Conservation (phyloP, 345 rosid genomes). For the Linum usitatissimum region DNA sequence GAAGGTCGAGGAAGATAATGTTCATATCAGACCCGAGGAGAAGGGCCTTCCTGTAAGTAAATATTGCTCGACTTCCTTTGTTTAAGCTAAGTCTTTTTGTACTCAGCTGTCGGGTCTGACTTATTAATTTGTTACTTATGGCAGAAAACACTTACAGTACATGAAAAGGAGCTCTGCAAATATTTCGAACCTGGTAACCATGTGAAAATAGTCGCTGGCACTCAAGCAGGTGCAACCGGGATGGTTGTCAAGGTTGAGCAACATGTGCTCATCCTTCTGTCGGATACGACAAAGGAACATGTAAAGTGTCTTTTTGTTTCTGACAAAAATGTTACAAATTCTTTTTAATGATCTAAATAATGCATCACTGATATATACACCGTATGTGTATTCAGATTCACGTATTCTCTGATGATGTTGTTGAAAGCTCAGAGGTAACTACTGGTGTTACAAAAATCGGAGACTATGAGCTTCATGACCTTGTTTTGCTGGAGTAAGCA, state of each 20-base stretch:
- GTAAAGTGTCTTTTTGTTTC: constrained; percentile 23
- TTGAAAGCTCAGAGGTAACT: constrained; percentile 93
- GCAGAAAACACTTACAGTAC: constrained; percentile 81
- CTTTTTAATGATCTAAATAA: not conserved
- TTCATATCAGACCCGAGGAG: constrained; percentile 75
- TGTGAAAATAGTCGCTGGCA: constrained; percentile 89
- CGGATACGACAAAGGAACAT: constrained; percentile 91
- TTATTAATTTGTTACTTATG: constrained; percentile 6
- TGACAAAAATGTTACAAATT: not conserved
- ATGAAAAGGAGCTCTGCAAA: constrained; percentile 83
- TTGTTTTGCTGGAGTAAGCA: constrained; percentile 83
- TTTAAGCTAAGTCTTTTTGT: constrained; percentile 1
- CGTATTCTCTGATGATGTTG: constrained; percentile 92
- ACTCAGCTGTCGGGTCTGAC: not conserved
- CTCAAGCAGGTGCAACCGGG: constrained; percentile 91
- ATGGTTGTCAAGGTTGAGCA: constrained; percentile 98
- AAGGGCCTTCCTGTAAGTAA: constrained; percentile 85
- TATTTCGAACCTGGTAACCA: constrained; percentile 96
- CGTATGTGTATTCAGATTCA: constrained; percentile 44
- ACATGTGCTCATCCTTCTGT: constrained; percentile 76
- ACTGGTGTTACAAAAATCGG: constrained; percentile 82
- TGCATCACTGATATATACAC: not conserved
- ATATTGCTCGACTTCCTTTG: constrained; percentile 3
- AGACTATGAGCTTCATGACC: constrained; percentile 92
- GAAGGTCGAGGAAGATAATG: constrained; percentile 96